These are phyloP conservation scores for Saccharomyces kudriavzevii DNA, from an alignment of 805 yeast species.

Conservation along the genomic window DNA sequence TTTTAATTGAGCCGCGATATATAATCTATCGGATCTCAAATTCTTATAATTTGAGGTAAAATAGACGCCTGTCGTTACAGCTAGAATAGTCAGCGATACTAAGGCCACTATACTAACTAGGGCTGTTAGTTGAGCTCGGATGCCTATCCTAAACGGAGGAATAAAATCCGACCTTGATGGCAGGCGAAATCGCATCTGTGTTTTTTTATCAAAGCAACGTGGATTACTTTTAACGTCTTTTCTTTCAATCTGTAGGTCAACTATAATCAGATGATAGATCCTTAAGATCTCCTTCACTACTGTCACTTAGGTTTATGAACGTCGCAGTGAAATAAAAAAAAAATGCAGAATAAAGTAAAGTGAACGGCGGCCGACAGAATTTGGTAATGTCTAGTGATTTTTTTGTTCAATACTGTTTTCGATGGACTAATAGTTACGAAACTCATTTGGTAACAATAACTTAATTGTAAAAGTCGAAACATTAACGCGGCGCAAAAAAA, in stretches of 20 bases:
- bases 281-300: background rate
- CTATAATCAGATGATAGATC: background rate
- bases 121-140: conserved; percentile 66
- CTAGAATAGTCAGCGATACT: conserved; percentile 61
- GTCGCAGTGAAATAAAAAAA: background rate
- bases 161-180: conserved; percentile 6
- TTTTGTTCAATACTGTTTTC: background rate
- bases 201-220: conserved; percentile 2
- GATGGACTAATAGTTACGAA: background rate
- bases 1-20: conserved; percentile 73
- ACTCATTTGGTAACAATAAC: background rate
- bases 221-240: background rate
- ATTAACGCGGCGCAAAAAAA: background rate
- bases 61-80: conserved; percentile 69
- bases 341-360: background rate
- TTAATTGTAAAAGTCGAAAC: background rate
- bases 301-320: background rate
- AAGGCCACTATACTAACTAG: conserved; percentile 64
- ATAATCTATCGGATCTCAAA: conserved; percentile 60
- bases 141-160: conserved; percentile 48
- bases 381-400: background rate
- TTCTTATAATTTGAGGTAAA: conserved; percentile 55
- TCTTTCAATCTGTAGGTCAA: background rate
- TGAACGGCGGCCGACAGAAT: background rate
- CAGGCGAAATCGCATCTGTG: background rate